Evolutionary conservation across 176 grass and related monocot species (phyloP).

Genomic region (bread wheat (Triticum aestivum)): DNA sequence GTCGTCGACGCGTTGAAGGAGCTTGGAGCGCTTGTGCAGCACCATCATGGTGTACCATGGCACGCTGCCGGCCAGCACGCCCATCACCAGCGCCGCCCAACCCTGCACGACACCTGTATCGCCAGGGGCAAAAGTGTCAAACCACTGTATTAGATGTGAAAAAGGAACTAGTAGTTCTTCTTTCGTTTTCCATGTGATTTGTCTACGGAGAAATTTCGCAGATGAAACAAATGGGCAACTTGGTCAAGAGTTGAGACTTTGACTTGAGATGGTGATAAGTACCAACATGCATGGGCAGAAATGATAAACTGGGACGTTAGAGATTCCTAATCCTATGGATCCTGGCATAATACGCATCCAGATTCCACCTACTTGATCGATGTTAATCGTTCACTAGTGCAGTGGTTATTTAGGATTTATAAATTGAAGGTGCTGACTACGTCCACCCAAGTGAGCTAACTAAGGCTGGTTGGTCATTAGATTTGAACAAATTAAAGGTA

Average conservation of each 20-base stretch:
- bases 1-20: slow-evolving; percentile 59
- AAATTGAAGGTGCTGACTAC: too few relatives aligned
- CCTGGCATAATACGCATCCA: not conserved
- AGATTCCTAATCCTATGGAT: slow-evolving; percentile 1
- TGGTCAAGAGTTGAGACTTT: not conserved
- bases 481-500: too few relatives aligned
- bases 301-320: not conserved
- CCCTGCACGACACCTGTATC: slow-evolving; percentile 59
- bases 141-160: too few relatives aligned
- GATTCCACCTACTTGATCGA: not conserved
- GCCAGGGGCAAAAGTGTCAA: not conserved
- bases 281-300: not conserved
- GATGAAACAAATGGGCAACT: not conserved
- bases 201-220: not conserved
- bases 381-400: too few relatives aligned
- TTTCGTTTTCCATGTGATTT: not conserved
- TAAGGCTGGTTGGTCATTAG: too few relatives aligned
- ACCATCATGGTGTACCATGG: slow-evolving; percentile 92
- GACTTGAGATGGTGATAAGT: slow-evolving; percentile 10
- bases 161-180: too few relatives aligned
- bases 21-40: slow-evolving; percentile 51
- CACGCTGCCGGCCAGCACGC: slow-evolving; percentile 56
- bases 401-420: too few relatives aligned
- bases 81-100: slow-evolving; percentile 76
- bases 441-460: too few relatives aligned